Evolutionary conservation across 768 basidiomycete genomes (phyloP).

Genomic region (Arthromyces matolae): DNA sequence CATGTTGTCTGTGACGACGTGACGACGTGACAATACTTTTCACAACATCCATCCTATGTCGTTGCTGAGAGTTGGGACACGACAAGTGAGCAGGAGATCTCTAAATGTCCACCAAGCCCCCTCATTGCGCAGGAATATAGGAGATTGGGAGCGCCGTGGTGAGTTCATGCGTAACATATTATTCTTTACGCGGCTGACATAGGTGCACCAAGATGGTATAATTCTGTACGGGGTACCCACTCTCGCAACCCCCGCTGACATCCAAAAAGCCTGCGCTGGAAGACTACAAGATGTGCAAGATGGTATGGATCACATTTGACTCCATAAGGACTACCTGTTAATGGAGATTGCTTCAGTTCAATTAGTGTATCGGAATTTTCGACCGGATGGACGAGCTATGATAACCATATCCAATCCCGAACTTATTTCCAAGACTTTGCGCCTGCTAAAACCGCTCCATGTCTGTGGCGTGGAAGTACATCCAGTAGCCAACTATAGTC

Average conservation of each 20-base stretch:
- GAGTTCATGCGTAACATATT: too few relatives aligned
- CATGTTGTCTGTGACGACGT: slow-evolving; percentile 34
- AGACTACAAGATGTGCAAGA: slow-evolving; percentile 20
- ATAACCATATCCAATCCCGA: slow-evolving; percentile 51
- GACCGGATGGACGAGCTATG: slow-evolving; percentile 55
- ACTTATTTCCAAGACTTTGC: slow-evolving; percentile 37
- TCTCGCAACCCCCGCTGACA: slow-evolving; percentile 10
- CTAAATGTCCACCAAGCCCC: neutral
- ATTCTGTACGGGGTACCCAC: slow-evolving; percentile 6
- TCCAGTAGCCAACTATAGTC: slow-evolving; percentile 26
- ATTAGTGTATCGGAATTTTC: slow-evolving; percentile 57
- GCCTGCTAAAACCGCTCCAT: slow-evolving; percentile 38
- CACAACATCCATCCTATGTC: slow-evolving; percentile 7
- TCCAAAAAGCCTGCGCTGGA: slow-evolving; percentile 8
- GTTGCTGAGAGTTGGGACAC: slow-evolving; percentile 1
- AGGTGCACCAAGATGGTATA: slow-evolving; percentile 11
- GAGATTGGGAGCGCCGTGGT: too few relatives aligned
- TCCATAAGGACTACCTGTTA: neutral
- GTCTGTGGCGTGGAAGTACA: slow-evolving; percentile 43
- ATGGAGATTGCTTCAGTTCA: slow-evolving; percentile 37
- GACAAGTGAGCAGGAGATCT: slow-evolving; percentile 3
- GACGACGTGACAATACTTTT: slow-evolving; percentile 14
- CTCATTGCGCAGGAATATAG: too few relatives aligned
- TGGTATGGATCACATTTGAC: slow-evolving; percentile 27
- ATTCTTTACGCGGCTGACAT: too few relatives aligned